Percentiles rank a stretch among this genome's conserved stretches.
Evolutionary conservation across 2,329 filamentous ascomycete genomes (phyloP).

Genomic region (Fusarium sp.): DNA sequence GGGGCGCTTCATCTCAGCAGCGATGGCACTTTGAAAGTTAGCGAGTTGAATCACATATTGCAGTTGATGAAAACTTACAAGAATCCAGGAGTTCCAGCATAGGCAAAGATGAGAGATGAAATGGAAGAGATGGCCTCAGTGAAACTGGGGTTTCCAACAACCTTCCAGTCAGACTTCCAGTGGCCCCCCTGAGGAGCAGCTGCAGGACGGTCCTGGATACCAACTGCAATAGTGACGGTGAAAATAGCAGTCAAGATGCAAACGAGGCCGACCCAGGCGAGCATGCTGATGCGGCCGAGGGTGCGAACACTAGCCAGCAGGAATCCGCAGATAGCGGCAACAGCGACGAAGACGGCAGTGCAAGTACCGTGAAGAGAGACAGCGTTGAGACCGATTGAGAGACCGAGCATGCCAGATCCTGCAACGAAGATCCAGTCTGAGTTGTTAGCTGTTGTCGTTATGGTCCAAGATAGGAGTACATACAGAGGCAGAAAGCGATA

Average conservation of each 20-base stretch:
- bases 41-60: rapidly evolving
- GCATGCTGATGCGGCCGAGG: conserved; percentile 45
- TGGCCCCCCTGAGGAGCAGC: conserved; percentile 22
- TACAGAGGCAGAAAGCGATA: conserved; percentile 49
- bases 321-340: conserved; percentile 45
- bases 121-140: conserved; percentile 45
- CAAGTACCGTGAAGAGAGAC: conserved; percentile 51
- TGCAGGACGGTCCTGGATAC: conserved; percentile 30
- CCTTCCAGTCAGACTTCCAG: conserved; percentile 46
- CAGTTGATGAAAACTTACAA: conserved; percentile 12
- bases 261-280: conserved; percentile 43
- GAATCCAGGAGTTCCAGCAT: conserved; percentile 49
- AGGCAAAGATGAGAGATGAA: conserved; percentile 50
- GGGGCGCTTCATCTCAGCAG: conserved; percentile 47
- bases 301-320: conserved; percentile 47
- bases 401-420: conserved; percentile 37
- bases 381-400: conserved; percentile 52
- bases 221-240: conserved; percentile 36
- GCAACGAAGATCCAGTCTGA: conserved; percentile 31
- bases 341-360: conserved; percentile 53
- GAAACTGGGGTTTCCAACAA: conserved; percentile 44
- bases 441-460: neutral
- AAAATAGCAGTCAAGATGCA: conserved; percentile 37
- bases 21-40: conserved; percentile 27
- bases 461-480: rapidly evolving